Evolutionary conservation across 2,329 filamentous ascomycete genomes (phyloP), one percentile per base, ranked within the genome.

Genomic region (Fusarium pseudograminearum): DNA sequence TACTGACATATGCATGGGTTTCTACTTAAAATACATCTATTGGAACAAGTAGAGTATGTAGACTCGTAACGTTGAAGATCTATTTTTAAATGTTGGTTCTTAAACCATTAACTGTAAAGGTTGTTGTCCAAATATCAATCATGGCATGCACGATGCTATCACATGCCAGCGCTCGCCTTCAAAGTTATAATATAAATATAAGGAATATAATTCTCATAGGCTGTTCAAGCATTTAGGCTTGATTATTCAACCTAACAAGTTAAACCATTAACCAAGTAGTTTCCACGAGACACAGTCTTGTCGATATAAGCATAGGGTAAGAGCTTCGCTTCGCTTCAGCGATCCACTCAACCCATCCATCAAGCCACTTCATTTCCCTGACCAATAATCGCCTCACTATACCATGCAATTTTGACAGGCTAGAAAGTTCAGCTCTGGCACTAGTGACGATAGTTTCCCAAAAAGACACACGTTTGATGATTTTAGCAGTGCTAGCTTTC

Each of bases 391-490:
- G 18, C 22, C 26, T n/a, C 15, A 4, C 16, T 18, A 4, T 41
- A 41, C 41, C 57, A 54, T 34, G 40, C 1, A 5, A 12, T 4
- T 46, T 10, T 47, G 41, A 5, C 12, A 31, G 22, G 22, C 22
- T 48, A 48, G 16, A n/a, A 20, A 20, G 20, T 7, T 53, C 45
- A 40, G 46, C 56, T 33, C 10, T 4, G 16, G 18, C 9, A 28
- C 56, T 61, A 61, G 44, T 20, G 45, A 61, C 9, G 10, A 38
- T 14, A 24, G 26, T 4, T 38, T 59, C 30, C 44, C 26, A 31
- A 28, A 58, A 50, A 26, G 15, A 30, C 28, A 10, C 16, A 3
- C 2, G 28, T 24, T 40, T 51, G 38, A 8, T 9, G 6, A 22
- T 61, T 33, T 28, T 8, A 31, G n/a, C 7, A 14, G n/a, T 7